Conservation (phyloP, 2,329 filamentous ascomycete species). For the Cladophialophora carrionii region DNA sequence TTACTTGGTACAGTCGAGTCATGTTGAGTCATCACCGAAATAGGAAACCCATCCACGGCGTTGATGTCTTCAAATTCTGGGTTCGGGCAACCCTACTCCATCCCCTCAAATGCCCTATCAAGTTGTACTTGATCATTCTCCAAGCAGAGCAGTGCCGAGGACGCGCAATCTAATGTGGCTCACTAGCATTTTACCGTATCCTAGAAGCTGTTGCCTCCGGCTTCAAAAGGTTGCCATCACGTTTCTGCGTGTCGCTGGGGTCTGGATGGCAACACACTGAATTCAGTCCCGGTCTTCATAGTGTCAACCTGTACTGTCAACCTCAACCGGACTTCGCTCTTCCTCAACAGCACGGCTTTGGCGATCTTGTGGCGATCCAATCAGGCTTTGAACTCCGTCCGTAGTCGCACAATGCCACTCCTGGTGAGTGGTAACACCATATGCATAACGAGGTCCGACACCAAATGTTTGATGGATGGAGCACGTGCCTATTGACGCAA, state of each 20-base stretch:
- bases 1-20: slow-evolving; percentile 31
- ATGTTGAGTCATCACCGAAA: slow-evolving; percentile 35
- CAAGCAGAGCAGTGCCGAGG: slow-evolving; percentile 8
- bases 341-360: neutral
- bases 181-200: neutral
- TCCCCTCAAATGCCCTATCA: slow-evolving; percentile 8
- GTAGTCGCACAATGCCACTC: neutral
- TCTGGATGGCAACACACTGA: neutral
- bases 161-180: neutral
- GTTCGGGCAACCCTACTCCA: slow-evolving; percentile 25
- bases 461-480: slow-evolving; percentile 7
- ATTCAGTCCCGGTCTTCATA: neutral
- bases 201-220: neutral
- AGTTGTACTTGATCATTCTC: slow-evolving; percentile 24
- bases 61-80: slow-evolving; percentile 28
- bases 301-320: neutral
- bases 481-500: slow-evolving; percentile 23
- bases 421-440: neutral
- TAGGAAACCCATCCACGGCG: slow-evolving; percentile 37
- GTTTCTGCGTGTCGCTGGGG: neutral
- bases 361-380: neutral
- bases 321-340: neutral
- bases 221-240: neutral
- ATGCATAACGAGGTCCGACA: neutral
- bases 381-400: neutral